A percentile compares a stretch with the other conserved stretches of the same genome.
phyloP scores from a whole-genome alignment of 2,329 filamentous ascomycete species.

The Talaromyces sp. region DNA sequence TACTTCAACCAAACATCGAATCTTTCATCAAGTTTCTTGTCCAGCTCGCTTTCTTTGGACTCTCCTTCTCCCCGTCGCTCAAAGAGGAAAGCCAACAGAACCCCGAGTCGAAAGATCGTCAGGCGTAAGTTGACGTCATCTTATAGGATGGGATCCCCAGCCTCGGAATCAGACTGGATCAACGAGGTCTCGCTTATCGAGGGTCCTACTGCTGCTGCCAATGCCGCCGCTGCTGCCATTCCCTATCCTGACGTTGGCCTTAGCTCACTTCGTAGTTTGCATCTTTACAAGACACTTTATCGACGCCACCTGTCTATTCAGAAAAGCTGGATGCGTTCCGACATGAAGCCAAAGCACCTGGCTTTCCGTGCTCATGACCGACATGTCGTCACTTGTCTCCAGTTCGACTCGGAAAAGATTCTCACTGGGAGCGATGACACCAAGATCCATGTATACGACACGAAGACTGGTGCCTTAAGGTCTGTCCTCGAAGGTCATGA shows the following conservation, averaged over 20 bases:
- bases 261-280: constrained; percentile 74
- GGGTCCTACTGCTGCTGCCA: constrained; percentile 80
- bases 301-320: constrained; percentile 88
- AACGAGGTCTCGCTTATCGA: constrained; percentile 59
- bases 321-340: constrained; percentile 82
- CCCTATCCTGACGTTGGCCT: constrained; percentile 79
- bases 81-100: constrained; percentile 51
- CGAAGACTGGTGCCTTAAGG: constrained; percentile 82
- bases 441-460: constrained; percentile 96
- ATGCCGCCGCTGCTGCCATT: constrained; percentile 76
- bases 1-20: constrained; percentile 21
- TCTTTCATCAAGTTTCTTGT: constrained; percentile 27
- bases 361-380: constrained; percentile 95
- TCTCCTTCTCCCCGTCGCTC: constrained; percentile 34
- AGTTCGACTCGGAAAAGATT: constrained; percentile 98
- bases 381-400: constrained; percentile 94
- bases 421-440: constrained; percentile 97
- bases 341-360: constrained; percentile 82
- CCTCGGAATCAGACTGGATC: constrained; percentile 46
- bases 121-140: constrained; percentile 55
- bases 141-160: constrained; percentile 34
- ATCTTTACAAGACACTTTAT: constrained; percentile 95
- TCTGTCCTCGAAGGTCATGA: constrained; percentile 89
- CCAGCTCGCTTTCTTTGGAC: constrained; percentile 27
- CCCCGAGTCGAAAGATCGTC: constrained; percentile 53